Evolutionary conservation across 305 asterid species (phyloP).

Genomic region (Fraxinus xanthoxyloides): DNA sequence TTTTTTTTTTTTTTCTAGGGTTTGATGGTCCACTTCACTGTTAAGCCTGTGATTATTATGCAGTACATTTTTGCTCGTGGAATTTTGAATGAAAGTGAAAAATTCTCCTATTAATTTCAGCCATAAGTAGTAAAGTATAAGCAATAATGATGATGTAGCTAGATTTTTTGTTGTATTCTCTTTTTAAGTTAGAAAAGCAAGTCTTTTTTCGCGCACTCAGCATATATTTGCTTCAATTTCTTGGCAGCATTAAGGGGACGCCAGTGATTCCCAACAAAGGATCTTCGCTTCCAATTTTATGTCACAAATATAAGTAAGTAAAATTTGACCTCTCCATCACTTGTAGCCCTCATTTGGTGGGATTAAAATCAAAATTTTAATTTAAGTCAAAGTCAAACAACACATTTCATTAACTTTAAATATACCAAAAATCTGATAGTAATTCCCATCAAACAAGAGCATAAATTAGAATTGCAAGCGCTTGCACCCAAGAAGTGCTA

Average conservation of each 20-base stretch:
- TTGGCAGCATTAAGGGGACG: neutral
- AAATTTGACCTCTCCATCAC: neutral
- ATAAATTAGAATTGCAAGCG: neutral
- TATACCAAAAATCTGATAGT: too few species aligned
- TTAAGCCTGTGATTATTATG: conserved; percentile 30
- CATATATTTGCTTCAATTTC: neutral
- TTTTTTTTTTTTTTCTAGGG: conserved; percentile 25
- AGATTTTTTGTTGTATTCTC: neutral
- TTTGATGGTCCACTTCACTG: conserved; percentile 47
- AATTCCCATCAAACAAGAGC: neutral
- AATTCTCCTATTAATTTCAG: neutral
- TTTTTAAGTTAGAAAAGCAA: neutral
- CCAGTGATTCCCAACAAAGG: neutral
- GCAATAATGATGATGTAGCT: neutral
- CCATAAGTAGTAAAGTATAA: neutral
- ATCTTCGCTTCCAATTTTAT: neutral
- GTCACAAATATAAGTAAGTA: neutral
- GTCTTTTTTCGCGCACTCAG: neutral
- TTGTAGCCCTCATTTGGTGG: neutral
- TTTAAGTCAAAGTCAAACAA: too few species aligned
- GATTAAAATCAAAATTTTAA: too few species aligned
- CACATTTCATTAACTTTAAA: too few species aligned
- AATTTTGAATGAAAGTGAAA: neutral
- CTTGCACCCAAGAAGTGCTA: neutral
- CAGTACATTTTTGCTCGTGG: conserved; percentile 10